A percentile compares a stretch with the other conserved stretches of the same genome.
Conservation (phyloP, 1,139 yeast species). For the Geotrichum siamense region DNA sequence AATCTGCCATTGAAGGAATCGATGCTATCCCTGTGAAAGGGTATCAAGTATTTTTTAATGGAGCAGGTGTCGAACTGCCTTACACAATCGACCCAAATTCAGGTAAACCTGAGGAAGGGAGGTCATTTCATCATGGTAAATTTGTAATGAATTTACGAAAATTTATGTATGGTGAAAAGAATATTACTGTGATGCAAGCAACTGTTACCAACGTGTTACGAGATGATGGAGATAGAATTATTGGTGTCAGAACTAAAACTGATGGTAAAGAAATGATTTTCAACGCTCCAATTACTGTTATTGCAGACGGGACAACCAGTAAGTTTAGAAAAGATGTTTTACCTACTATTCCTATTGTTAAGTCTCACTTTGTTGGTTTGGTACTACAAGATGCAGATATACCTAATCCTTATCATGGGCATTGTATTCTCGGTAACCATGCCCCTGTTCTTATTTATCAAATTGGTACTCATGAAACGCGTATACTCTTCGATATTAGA, state of each 20-base stretch:
- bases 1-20: constrained; percentile 67
- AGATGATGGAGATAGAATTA: constrained; percentile 47
- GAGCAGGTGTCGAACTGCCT: constrained; percentile 50
- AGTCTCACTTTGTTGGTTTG: constrained; percentile 83
- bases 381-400: constrained; percentile 62
- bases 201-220: constrained; percentile 61
- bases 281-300: constrained; percentile 58
- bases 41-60: constrained; percentile 65
- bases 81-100: constrained; percentile 46
- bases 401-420: constrained; percentile 75
- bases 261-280: constrained; percentile 29
- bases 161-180: constrained; percentile 57
- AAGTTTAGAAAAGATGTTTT: constrained; percentile 75
- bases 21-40: constrained; percentile 77
- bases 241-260: constrained; percentile 51
- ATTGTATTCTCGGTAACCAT: constrained; percentile 76
- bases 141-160: constrained; percentile 69
- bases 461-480: constrained; percentile 71
- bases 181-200: constrained; percentile 69
- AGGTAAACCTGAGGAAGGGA: constrained; percentile 32
- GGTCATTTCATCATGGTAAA: constrained; percentile 89
- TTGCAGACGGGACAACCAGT: constrained; percentile 93
- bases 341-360: constrained; percentile 55
- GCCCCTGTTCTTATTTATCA: constrained; percentile 87
- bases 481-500: constrained; percentile 84